Evolutionary conservation across 2,329 filamentous ascomycete genomes (phyloP).

Genomic region (Trichophaea hybrida): DNA sequence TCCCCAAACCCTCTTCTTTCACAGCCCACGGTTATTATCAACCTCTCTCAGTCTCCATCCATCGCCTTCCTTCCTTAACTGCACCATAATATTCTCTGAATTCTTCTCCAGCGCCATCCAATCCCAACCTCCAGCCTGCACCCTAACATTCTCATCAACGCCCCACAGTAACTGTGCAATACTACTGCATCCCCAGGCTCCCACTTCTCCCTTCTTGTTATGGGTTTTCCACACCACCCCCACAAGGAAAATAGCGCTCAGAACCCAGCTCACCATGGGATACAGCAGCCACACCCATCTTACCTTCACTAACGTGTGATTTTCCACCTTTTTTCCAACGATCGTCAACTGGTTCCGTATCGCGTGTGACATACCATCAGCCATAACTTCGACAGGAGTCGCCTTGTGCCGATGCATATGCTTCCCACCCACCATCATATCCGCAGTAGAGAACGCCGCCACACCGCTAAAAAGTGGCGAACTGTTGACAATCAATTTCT

Average conservation of each 20-base stretch:
- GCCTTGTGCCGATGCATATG: neutral
- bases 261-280: slow-evolving; percentile 11
- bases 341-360: neutral
- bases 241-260: slow-evolving; percentile 11
- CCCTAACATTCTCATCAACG: slow-evolving; percentile 9
- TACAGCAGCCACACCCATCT: slow-evolving; percentile 17
- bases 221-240: slow-evolving; percentile 2
- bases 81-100: slow-evolving; percentile 12
- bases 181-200: slow-evolving; percentile 10
- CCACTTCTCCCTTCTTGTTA: slow-evolving; percentile 3
- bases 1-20: too few relatives aligned
- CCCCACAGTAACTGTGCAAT: slow-evolving; percentile 17
- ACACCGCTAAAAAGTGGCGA: neutral
- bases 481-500: neutral
- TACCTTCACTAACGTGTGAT: slow-evolving; percentile 7
- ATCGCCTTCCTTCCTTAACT: slow-evolving; percentile 1
- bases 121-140: neutral
- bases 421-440: neutral
- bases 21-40: neutral
- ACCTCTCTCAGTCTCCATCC: slow-evolving; percentile 12
- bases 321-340: neutral
- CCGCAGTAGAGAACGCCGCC: neutral
- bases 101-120: slow-evolving; percentile 16
- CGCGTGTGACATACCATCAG: neutral
- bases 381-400: neutral